Evolutionary conservation across 2,329 filamentous ascomycete species (phyloP).

Genomic region (Penicillium digitatum): DNA sequence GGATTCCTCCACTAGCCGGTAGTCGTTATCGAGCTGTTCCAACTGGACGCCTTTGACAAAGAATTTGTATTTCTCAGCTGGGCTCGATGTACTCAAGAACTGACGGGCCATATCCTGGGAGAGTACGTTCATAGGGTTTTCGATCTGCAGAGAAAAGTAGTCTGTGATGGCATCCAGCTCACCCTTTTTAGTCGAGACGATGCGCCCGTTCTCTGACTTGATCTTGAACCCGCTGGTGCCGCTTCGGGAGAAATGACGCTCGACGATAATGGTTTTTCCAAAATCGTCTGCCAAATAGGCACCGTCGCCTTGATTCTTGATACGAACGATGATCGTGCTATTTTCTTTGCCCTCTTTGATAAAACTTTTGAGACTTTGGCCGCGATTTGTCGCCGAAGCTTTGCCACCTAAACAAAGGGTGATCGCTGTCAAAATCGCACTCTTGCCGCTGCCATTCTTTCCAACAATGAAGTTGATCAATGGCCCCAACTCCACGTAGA

Average conservation of each 20-base stretch:
- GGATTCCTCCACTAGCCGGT: slow-evolving; percentile 74
- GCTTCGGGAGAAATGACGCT: slow-evolving; percentile 74
- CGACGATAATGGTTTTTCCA: slow-evolving; percentile 81
- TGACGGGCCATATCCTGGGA: slow-evolving; percentile 93
- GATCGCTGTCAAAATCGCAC: slow-evolving; percentile 86
- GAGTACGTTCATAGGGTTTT: slow-evolving; percentile 93
- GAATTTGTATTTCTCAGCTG: slow-evolving; percentile 88
- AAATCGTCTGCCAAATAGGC: slow-evolving; percentile 80
- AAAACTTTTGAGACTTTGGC: slow-evolving; percentile 80
- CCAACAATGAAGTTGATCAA: slow-evolving; percentile 98
- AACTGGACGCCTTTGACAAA: slow-evolving; percentile 93
- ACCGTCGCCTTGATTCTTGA: slow-evolving; percentile 84
- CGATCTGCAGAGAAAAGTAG: slow-evolving; percentile 87
- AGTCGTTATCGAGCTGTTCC: slow-evolving; percentile 87
- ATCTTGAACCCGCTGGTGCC: slow-evolving; percentile 82
- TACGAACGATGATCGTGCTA: slow-evolving; percentile 69
- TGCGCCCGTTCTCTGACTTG: slow-evolving; percentile 65
- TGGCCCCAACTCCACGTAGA: slow-evolving; percentile 81
- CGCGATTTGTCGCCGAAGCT: slow-evolving; percentile 86
- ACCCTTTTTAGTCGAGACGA: slow-evolving; percentile 75
- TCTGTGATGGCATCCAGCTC: slow-evolving; percentile 93
- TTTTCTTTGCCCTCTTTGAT: slow-evolving; percentile 81
- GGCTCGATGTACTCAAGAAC: slow-evolving; percentile 80
- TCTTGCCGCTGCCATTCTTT: slow-evolving; percentile 97
- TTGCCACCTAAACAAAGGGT: slow-evolving; percentile 94